A percentile compares a stretch with the other conserved stretches of the same genome.
phyloP scores from a whole-genome alignment of 306 rosid species.

The Cicer chorassanicum region DNA sequence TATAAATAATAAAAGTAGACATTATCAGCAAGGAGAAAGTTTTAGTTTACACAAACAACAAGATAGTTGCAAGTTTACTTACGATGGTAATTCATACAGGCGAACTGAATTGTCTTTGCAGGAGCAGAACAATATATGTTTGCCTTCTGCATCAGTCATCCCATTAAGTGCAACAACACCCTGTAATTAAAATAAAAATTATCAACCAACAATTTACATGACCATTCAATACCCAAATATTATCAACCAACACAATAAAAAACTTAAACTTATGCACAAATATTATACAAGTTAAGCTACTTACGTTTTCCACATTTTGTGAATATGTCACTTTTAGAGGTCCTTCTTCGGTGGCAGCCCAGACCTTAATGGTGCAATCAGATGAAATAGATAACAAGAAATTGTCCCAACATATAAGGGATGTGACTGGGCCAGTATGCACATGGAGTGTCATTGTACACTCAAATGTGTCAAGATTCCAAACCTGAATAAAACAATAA shows the following conservation, averaged over 20 bases:
- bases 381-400: constrained; percentile 44
- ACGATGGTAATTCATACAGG: constrained; percentile 59
- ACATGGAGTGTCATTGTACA: constrained; percentile 45
- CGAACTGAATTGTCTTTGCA: constrained; percentile 49
- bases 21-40: not conserved
- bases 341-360: constrained; percentile 33
- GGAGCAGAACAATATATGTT: constrained; percentile 50
- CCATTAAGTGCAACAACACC: constrained; percentile 50
- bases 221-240: not conserved
- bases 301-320: constrained; percentile 46
- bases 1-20: constrained; percentile 6
- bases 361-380: constrained; percentile 48
- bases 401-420: constrained; percentile 40
- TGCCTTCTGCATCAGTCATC: constrained; percentile 42
- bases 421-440: constrained; percentile 37
- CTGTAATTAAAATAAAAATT: constrained; percentile 24
- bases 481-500: constrained; percentile 45
- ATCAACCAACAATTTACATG: not conserved
- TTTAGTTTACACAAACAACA: not conserved
- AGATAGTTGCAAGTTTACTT: constrained; percentile 34
- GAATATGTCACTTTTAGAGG: constrained; percentile 20
- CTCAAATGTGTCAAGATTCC: constrained; percentile 52
- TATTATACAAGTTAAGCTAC: not conserved
- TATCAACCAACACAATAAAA: too few species aligned
- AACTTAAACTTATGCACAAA: not conserved